phyloP scores from a whole-genome alignment of 306 rosid genomes.

The Cyclanthera cordifolia region DNA sequence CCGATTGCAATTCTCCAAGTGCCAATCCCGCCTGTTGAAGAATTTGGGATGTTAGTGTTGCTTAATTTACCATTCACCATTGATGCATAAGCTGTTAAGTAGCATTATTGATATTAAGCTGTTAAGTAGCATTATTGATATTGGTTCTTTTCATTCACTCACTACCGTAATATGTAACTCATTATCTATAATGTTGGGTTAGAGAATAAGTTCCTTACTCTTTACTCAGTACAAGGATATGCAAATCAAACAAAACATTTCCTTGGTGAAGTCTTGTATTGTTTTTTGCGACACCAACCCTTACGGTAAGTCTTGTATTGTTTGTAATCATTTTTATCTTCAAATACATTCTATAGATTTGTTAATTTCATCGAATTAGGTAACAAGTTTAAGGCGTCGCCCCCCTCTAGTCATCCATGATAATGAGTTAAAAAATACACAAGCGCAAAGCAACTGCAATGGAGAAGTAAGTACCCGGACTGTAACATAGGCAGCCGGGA shows the following conservation, averaged over 20 bases:
- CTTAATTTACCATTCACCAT: background rate
- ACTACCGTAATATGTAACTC: background rate
- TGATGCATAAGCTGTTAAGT: background rate
- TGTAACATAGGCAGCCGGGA: slow-evolving; percentile 89
- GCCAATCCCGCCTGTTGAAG: slow-evolving; percentile 74
- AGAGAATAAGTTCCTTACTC: background rate
- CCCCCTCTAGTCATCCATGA: background rate
- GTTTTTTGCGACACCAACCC: too few species aligned
- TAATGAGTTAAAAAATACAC: background rate
- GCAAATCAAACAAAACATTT: background rate
- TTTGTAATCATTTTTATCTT: too few species aligned
- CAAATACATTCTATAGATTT: background rate
- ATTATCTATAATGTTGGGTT: background rate
- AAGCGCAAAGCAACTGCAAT: background rate
- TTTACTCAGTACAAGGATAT: background rate
- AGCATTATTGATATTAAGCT: too few species aligned
- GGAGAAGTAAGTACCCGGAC: slow-evolving; percentile 51
- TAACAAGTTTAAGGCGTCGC: background rate
- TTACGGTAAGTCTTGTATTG: too few species aligned
- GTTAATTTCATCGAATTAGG: background rate
- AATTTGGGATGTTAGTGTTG: background rate
- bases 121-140: too few species aligned
- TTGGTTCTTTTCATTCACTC: background rate
- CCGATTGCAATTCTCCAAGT: slow-evolving; percentile 73
- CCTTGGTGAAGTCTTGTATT: background rate